Evolutionary conservation across 2,329 filamentous ascomycete genomes (phyloP).

Genomic region (Colletotrichum sp.): DNA sequence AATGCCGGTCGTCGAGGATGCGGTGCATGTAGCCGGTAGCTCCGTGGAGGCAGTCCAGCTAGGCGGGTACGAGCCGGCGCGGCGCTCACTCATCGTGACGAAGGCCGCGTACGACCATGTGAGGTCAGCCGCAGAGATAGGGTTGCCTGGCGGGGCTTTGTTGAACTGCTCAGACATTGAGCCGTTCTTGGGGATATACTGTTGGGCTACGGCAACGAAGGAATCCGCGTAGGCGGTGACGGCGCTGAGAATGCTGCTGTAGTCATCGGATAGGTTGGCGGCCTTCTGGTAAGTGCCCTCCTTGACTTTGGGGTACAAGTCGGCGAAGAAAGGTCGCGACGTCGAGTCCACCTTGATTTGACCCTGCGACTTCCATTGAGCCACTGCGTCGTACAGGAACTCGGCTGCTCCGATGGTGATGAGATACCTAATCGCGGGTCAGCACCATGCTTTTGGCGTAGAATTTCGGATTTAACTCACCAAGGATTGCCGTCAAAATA

Average conservation of each 20-base stretch:
- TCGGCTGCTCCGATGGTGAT: conserved; percentile 62
- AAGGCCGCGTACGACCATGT: conserved; percentile 61
- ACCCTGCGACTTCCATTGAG: conserved; percentile 54
- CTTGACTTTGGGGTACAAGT: conserved; percentile 51
- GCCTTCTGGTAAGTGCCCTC: conserved; percentile 50
- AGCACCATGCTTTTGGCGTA: background rate
- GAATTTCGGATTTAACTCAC: conserved; percentile 26
- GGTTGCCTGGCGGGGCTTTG: conserved; percentile 37
- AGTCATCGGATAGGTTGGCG: conserved; percentile 34
- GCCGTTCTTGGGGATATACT: conserved; percentile 53
- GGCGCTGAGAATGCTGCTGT: conserved; percentile 47
- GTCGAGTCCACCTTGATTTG: conserved; percentile 53
- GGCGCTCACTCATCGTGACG: conserved; percentile 48
- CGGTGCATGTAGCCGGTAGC: conserved; percentile 30
- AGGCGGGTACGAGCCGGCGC: conserved; percentile 35
- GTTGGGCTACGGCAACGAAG: conserved; percentile 51
- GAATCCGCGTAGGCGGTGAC: conserved; percentile 60
- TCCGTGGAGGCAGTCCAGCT: conserved; percentile 29
- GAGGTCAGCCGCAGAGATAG: conserved; percentile 50
- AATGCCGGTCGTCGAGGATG: conserved; percentile 27
- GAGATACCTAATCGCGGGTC: conserved; percentile 38
- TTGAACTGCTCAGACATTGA: conserved; percentile 55
- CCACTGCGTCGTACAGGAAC: conserved; percentile 61
- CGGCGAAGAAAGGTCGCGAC: conserved; percentile 61
- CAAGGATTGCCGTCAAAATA: conserved; percentile 65